Conservation (phyloP, 805 yeast genomes). For the Nakazawaea pomicola region DNA sequence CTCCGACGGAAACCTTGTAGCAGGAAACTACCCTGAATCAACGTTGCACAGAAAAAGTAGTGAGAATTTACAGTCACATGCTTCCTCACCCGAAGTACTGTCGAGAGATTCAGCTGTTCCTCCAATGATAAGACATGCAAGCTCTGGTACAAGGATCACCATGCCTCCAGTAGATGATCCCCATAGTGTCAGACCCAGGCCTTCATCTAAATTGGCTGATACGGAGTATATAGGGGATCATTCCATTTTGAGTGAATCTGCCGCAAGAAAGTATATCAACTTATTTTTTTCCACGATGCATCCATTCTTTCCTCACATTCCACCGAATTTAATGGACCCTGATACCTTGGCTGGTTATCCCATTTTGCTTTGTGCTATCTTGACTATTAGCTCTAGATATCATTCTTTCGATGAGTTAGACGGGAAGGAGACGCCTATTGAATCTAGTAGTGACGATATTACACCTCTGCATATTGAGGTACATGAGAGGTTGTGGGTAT, state of each 20-base stretch:
- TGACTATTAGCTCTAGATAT: constrained; percentile 78
- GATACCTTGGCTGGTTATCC: constrained; percentile 73
- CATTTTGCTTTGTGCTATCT: constrained; percentile 69
- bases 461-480: constrained; percentile 45
- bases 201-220: constrained; percentile 44
- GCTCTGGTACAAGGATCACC: constrained; percentile 22
- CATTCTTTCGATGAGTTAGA: constrained; percentile 48
- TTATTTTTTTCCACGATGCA: constrained; percentile 75
- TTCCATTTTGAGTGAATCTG: constrained; percentile 55
- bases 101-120: neutral
- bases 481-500: constrained; percentile 80
- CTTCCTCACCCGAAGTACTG: neutral
- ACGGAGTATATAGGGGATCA: constrained; percentile 60
- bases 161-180: constrained; percentile 41
- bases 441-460: neutral
- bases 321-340: constrained; percentile 63
- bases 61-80: too few relatives aligned
- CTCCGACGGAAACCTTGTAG: neutral
- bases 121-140: constrained; percentile 2
- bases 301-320: constrained; percentile 87
- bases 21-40: neutral
- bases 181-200: constrained; percentile 39
- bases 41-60: too few relatives aligned
- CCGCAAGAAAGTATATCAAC: constrained; percentile 52
- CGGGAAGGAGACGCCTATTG: constrained; percentile 16